These are phyloP conservation scores for Drechmeria coniospora DNA, from an alignment of 2,329 filamentous ascomycete species.

Conservation along the genomic window DNA sequence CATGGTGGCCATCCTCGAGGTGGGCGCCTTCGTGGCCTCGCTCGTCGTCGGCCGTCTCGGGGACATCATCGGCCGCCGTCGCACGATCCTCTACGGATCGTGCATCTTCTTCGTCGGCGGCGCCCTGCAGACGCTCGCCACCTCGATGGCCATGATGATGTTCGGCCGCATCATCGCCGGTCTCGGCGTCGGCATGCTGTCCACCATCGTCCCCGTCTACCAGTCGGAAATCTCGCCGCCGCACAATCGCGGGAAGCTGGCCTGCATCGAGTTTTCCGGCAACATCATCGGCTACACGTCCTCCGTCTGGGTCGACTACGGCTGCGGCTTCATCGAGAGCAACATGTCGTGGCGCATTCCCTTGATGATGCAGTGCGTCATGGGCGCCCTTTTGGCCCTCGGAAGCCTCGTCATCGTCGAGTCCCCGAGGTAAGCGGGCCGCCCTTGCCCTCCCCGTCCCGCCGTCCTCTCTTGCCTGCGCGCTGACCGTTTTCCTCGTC, in stretches of 20 bases:
- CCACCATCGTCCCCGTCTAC: slow-evolving; percentile 85
- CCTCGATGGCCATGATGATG: slow-evolving; percentile 80
- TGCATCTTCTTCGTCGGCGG: slow-evolving; percentile 77
- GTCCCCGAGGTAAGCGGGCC: slow-evolving; percentile 61
- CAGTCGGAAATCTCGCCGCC: slow-evolving; percentile 93
- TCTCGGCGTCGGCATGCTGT: slow-evolving; percentile 74
- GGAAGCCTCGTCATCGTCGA: slow-evolving; percentile 92
- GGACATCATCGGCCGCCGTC: slow-evolving; percentile 77
- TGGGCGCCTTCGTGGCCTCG: slow-evolving; percentile 85
- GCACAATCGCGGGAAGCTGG: slow-evolving; percentile 87
- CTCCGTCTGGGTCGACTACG: slow-evolving; percentile 98
- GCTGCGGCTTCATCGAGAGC: slow-evolving; percentile 76
- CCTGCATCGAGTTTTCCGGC: slow-evolving; percentile 94
- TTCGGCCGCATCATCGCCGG: slow-evolving; percentile 70
- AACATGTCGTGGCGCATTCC: slow-evolving; percentile 85
- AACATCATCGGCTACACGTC: slow-evolving; percentile 94
- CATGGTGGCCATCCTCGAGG: slow-evolving; percentile 92
- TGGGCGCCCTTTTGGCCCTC: slow-evolving; percentile 72
- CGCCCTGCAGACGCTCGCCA: slow-evolving; percentile 67
- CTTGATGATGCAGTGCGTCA: slow-evolving; percentile 80
- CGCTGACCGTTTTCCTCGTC: slow-evolving; percentile 14
- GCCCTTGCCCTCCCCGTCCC: too few relatives aligned
- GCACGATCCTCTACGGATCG: slow-evolving; percentile 86
- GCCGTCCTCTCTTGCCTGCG: too few relatives aligned
- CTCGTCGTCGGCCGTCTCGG: slow-evolving; percentile 75